Evolutionary conservation across 371 early-diverging fungal genomes (phyloP), one percentile per base, ranked within the genome.

Genomic region (Syncephalastrum monosporum): DNA sequence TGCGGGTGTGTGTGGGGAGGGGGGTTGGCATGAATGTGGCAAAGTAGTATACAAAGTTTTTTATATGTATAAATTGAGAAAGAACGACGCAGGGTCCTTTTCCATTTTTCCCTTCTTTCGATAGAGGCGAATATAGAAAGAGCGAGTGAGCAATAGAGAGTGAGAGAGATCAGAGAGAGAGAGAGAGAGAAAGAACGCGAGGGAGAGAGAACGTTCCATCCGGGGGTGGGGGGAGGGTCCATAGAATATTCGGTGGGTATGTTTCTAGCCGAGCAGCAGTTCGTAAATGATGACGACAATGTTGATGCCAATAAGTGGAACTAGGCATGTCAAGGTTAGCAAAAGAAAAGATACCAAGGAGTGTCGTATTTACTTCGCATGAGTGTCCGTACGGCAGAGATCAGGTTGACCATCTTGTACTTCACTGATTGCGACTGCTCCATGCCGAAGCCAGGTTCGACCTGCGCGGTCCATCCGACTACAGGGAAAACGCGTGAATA

Each of bases 331-430:
- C 16, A 38, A 16, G 27, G 16, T 50, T 7, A 21, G 41, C n/a
- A 19, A 5, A n/a, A 41, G 29, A 42, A 43, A 27, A 25, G 4
- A 19, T 6, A 6, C 29, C 7, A 42, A 23, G 43, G 6, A 14
- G 7, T 21, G 29, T 21, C 15, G 25, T 13, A 79, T 83, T 64
- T 86, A 95, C 95, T 88, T 82, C 95, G 74, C 81, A 95, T 83
- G 46, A 97, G 71, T 42, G 95, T 97, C 71, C 95, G 79, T 29
- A 94, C 90, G 0, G 97, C 95, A 0, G 92, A 89, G 64, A 97
- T 93, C 43, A 96, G 81, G 67, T 89, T 90, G 68, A 97, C 82
- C 42, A 96, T 70, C 62, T 91, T 90, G 48, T 81, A 76, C 65
- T 93, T 94, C 44, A 96, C 69, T n/a, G 89, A 83, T 51, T 77